Evolutionary conservation across 371 early-diverging fungal species (phyloP), one percentile per base, ranked within the genome.

Genomic region (Mortierella sp.): DNA sequence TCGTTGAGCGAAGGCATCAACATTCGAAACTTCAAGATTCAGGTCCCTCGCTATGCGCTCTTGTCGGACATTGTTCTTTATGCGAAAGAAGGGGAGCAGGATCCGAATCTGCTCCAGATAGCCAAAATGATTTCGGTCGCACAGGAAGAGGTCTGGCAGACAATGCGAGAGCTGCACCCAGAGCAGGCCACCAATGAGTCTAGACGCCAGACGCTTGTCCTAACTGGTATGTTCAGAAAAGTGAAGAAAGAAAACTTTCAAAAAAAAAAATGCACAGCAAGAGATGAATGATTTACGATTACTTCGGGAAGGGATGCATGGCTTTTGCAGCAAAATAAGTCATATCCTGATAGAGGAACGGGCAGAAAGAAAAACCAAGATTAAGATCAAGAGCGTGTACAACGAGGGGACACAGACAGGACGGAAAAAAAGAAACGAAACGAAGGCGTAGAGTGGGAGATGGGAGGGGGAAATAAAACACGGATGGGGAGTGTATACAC

Each of bases 21-120:
- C 54, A 72, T 89, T 54, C 78, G 90, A 17, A 89, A 87, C 63
- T 89, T 89, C 56, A 80, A 81, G 55, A 84, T 84, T 34, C 90
- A 89, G 56, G 79, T 85, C 0, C 72, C 81, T 9, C 78, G 87
- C 37, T 86, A 84, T 55, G 85, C 87, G 0, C 83, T 84, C 4
- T 50, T 89, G 17, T 86, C 84, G 31, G 88, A 89, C 68, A 70
- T 89, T 21, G 68, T 88, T 15, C 66, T 87, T 14, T 87, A 86
- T 70, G 82, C 84, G 4, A 58, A 63, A 39, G 75, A 73, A 19
- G 75, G 75, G 1, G 63, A 67, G 6, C 57, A 66, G 27, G 64
- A 73, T 53, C 43, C 50, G 27, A 21, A 30, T 7, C 81, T 86
- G 7, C 31, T 82, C 17, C 50, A 75, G 14, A 59, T 86, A 19